phyloP scores from a whole-genome alignment of 2,329 filamentous ascomycete species.

The Aspergillus japonicus region DNA sequence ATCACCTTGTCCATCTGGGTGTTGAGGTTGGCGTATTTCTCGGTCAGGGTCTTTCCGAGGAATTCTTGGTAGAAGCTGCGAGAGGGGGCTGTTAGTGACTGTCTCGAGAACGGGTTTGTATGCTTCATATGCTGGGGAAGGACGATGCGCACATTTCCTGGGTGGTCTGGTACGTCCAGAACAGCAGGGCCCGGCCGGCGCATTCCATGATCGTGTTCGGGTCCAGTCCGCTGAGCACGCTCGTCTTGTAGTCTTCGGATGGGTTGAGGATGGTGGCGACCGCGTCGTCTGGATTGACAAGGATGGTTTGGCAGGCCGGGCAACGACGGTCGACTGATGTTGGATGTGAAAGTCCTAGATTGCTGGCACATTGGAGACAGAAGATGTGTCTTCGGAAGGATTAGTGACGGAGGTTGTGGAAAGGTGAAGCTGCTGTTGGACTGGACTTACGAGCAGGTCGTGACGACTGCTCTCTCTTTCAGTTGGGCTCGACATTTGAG shows the following conservation, averaged over 20 bases:
- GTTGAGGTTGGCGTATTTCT: constrained; percentile 67
- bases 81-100: constrained; percentile 10
- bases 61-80: constrained; percentile 73
- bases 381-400: constrained; percentile 69
- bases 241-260: constrained; percentile 86
- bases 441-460: constrained; percentile 72
- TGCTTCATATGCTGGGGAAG: constrained; percentile 1
- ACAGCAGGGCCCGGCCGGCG: constrained; percentile 72
- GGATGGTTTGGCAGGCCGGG: constrained; percentile 69
- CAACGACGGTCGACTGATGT: constrained; percentile 60
- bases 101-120: neutral
- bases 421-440: neutral
- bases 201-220: constrained; percentile 85
- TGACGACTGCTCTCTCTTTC: constrained; percentile 72
- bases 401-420: constrained; percentile 8
- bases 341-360: constrained; percentile 60
- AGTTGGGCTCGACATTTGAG: constrained; percentile 72
- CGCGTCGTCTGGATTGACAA: constrained; percentile 73
- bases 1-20: constrained; percentile 70
- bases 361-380: constrained; percentile 71
- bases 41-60: constrained; percentile 66
- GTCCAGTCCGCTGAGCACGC: constrained; percentile 76
- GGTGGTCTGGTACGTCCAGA: constrained; percentile 82
- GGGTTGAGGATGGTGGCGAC: constrained; percentile 71
- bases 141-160: constrained; percentile 68